These are phyloP conservation scores for Stephanocyclus meneghinianus DNA, from an alignment of 352 stramenopile species.

Conservation along the genomic window DNA sequence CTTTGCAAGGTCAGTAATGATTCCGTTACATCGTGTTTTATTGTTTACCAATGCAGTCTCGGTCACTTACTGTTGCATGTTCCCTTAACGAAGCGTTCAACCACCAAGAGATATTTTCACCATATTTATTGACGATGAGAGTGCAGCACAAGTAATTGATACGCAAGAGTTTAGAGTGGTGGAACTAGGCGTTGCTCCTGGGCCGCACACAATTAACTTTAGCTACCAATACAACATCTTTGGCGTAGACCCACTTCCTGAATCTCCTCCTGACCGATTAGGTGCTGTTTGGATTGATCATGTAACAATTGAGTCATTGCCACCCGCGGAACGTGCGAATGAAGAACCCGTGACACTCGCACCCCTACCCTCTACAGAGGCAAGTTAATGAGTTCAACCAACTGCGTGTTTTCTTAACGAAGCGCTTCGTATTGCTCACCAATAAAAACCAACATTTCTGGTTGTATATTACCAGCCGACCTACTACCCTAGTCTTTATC, in stretches of 20 bases:
- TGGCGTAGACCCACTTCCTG: constrained; percentile 19
- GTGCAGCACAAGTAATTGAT: constrained; percentile 27
- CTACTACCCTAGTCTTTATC: not conserved
- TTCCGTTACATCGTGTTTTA: not conserved
- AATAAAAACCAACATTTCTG: not conserved
- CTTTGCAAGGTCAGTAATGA: constrained; percentile 8
- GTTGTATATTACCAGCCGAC: not conserved
- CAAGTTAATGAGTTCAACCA: not conserved
- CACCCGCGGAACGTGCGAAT: not conserved
- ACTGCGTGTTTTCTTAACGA: not conserved
- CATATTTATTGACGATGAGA: constrained; percentile 34
- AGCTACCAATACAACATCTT: constrained; percentile 46
- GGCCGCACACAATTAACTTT: constrained; percentile 34
- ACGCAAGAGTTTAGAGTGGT: constrained; percentile 34
- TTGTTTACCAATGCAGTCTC: not conserved
- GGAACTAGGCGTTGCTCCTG: constrained; percentile 19
- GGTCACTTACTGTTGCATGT: not conserved
- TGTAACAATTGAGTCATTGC: constrained; percentile 6
- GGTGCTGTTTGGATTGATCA: constrained; percentile 29
- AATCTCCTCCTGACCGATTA: constrained; percentile 21
- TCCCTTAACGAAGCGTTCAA: constrained; percentile 17
- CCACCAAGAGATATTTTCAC: constrained; percentile 38
- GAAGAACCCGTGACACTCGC: not conserved
- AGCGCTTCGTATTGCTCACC: not conserved
- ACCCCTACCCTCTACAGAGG: not conserved